Percentiles rank a stretch among this genome's conserved stretches.
These are phyloP conservation scores for Heliocybe sulcata DNA, from an alignment of 1,284 basidiomycete genomes.

Conservation along the genomic window DNA sequence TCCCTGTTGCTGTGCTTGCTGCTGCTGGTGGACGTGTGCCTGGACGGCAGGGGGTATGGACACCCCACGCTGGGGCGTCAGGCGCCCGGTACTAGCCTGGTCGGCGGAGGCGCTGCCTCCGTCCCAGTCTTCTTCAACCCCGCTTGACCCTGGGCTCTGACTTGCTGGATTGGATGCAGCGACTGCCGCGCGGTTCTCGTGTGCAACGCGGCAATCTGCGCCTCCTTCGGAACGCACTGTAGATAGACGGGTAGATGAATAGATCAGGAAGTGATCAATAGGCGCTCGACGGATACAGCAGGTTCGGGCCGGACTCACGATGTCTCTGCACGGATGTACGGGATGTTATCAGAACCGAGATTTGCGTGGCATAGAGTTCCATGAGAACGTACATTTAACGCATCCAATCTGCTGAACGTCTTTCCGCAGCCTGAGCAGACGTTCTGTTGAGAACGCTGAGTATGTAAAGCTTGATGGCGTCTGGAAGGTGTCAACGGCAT, in stretches of 20 bases:
- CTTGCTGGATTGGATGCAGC: background rate
- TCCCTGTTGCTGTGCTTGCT: background rate
- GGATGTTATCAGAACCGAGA: conserved; percentile 7
- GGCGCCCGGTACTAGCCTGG: background rate
- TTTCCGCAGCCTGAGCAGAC: conserved; percentile 90
- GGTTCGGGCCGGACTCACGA: conserved; percentile 12
- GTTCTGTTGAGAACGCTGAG: conserved; percentile 77
- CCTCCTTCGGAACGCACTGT: conserved; percentile 78
- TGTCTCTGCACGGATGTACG: conserved; percentile 32
- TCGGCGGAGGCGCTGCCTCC: background rate
- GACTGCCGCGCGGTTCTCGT: conserved; percentile 8
- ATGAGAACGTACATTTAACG: conserved; percentile 72
- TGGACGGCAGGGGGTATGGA: background rate
- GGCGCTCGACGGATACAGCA: background rate
- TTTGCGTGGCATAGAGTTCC: conserved; percentile 6
- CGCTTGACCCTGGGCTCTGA: background rate
- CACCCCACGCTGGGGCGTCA: background rate
- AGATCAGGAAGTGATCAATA: conserved; percentile 1
- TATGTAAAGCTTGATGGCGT: conserved; percentile 84
- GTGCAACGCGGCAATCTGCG: conserved; percentile 55
- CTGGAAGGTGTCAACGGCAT: conserved; percentile 26
- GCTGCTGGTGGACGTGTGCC: background rate
- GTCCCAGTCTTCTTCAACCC: conserved; percentile 1
- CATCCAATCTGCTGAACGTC: conserved; percentile 90
- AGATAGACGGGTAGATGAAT: conserved; percentile 6